Evolutionary conservation across 176 grass and related monocot genomes (phyloP), one percentile per base, ranked within the genome.

Genomic region (Carex littledalei): DNA sequence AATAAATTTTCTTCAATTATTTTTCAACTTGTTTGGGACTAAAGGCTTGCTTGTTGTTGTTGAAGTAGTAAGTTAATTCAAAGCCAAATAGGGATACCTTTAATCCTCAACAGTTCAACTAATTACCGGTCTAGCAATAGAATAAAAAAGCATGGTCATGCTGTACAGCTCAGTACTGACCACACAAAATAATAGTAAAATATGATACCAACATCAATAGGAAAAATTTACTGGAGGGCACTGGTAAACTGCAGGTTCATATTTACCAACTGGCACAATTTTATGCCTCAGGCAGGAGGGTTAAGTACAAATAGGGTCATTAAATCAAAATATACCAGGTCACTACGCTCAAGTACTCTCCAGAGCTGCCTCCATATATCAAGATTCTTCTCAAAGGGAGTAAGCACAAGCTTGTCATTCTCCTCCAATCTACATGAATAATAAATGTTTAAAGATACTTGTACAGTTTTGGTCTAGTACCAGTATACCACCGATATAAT

Each of bases 321-420:
- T 39, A 9, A 49, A 50, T 75, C 67, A 26, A 85, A 54, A 13
- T 9, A 82, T 81, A 95, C 96, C 88, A 99, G 81, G 84, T 99
- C 91, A 83, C 96, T 99, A 74, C 91, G 84, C 69, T 99, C 96
- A 52, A 99, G 91, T 58, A 99, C 96, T 92, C 90, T 90, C 96
- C 91, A 99, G 16, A 99, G 91, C 78, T 99, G 96, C 84, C 96
- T 99, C 96, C 96, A 99, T 47, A 99, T 92, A 81, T 94, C 96
- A 85, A 99, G 85, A 41, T 99, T 99, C 84, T 95, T 99, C 85
- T 99, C 96, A 82, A 90, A 99, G n/a, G 96, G 93, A 10, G 95
- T 95, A 84, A 95, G 85, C 18, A 98, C 82, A 86, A 98, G 92
- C 71, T 86, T 91, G 79, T 98, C 89, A 86, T 98, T 94, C 85